A percentile compares a stretch with the other conserved stretches of the same genome.
phyloP scores from a whole-genome alignment of 2,329 filamentous ascomycete genomes.

The Hymenoscyphus salicellus region DNA sequence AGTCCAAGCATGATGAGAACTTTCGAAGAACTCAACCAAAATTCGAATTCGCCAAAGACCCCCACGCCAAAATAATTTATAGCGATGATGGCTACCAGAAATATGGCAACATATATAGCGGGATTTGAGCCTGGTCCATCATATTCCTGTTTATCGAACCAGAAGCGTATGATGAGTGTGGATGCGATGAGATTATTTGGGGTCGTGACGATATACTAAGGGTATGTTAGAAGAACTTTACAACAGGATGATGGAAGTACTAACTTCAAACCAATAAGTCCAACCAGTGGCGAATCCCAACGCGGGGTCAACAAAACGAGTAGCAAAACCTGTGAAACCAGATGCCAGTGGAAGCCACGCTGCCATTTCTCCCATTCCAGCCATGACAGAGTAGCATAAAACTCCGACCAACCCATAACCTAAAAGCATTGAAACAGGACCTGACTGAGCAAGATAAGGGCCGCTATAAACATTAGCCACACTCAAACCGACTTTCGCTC shows the following conservation, averaged over 20 bases:
- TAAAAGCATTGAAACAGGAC: constrained; percentile 67
- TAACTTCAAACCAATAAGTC: constrained; percentile 36
- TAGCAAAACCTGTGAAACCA: constrained; percentile 79
- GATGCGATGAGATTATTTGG: constrained; percentile 81
- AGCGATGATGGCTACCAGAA: constrained; percentile 58
- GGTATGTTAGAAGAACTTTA: constrained; percentile 17
- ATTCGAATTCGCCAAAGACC: constrained; percentile 45
- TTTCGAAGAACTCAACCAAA: constrained; percentile 58
- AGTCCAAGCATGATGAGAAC: constrained; percentile 64
- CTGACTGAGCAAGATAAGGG: constrained; percentile 42
- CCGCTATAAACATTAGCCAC: constrained; percentile 30
- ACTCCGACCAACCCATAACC: constrained; percentile 67
- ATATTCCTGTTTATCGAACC: constrained; percentile 53
- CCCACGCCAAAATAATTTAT: constrained; percentile 61
- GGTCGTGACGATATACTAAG: constrained; percentile 77
- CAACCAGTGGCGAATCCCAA: constrained; percentile 73
- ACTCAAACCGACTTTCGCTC: background rate
- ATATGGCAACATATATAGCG: constrained; percentile 74
- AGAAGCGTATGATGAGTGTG: constrained; percentile 76
- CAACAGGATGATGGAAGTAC: background rate
- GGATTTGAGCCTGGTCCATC: constrained; percentile 56
- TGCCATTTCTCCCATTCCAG: constrained; percentile 78
- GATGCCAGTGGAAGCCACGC: constrained; percentile 74
- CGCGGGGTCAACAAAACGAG: constrained; percentile 75
- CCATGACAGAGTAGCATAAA: constrained; percentile 79